Evolutionary conservation across 352 stramenopile species (phyloP), one percentile per base, ranked within the genome.

Genomic region (Globisporangium lucens): DNA sequence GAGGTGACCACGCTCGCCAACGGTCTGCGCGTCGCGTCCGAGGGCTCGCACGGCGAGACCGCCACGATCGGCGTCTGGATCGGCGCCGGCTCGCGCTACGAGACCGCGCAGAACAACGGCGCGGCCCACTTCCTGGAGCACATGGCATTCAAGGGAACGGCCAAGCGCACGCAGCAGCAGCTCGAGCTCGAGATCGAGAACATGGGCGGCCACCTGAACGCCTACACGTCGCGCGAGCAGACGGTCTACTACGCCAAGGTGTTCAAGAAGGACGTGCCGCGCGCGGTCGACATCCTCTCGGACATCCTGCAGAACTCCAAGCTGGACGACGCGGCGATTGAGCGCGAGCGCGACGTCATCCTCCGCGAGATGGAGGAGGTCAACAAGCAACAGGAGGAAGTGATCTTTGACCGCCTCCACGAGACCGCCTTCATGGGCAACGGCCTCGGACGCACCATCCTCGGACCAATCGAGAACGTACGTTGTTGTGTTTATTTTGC

Each of bases 201-300:
- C 87, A 99, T 99, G 96, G 98, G 98, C 66, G 98, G 96, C 70
- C 98, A 99, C 88, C 84, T 99, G 56, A 98, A 99, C 79, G 98
- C 98, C 7, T 99, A 99, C 84, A 99, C 98, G 62, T 98, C 86
- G 72, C 89, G 97, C 61, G 98, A 99, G 78, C 98, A 99, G 85
- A 99, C 98, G n/a, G 98, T 99, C 35, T 99, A 99, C 87, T 99
- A 99, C 87, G 97, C 97, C 68, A 99, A 99, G 82, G 97, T 99
- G 2, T 99, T 99, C 80, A 99, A 99, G 83, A 97, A 99, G 72
- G 97, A 99, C 77, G 95, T 99, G 53, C 90, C 86, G 10, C 82
- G 89, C 53, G 98, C 97, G 56, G 93, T 99, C 68, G 98, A 99
- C 74, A 99, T 99, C 76, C 87, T 99, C 52, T 94, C 89, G 68